A percentile compares a stretch with the other conserved stretches of the same genome.
Evolutionary conservation across 108 stramenopile species (phyloP).

Genomic region (Schizochytrium sp.): DNA sequence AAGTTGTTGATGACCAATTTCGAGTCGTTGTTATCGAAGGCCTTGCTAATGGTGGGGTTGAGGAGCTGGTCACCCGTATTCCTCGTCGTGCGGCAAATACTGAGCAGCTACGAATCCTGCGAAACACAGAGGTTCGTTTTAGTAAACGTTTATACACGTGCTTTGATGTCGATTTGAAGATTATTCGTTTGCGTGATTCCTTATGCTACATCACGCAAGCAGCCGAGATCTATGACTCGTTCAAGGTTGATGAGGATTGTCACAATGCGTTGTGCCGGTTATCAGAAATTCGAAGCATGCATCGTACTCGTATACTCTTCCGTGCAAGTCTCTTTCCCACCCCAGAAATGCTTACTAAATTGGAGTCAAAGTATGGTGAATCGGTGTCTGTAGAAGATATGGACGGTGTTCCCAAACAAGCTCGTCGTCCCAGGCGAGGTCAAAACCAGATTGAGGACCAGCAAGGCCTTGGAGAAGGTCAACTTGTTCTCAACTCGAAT

Average conservation of each 20-base stretch:
- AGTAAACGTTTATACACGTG: constrained; percentile 23
- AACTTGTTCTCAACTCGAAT: too few species aligned
- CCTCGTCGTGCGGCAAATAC: constrained; percentile 15
- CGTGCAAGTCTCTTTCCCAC: constrained; percentile 26
- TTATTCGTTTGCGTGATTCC: constrained; percentile 26
- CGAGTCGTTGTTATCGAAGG: constrained; percentile 43
- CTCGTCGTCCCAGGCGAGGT: background rate
- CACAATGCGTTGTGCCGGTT: background rate
- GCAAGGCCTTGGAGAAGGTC: background rate
- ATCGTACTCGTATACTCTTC: background rate
- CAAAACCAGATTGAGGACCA: constrained; percentile 25
- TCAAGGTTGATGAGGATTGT: constrained; percentile 17
- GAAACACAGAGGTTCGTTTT: background rate
- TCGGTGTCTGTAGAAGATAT: constrained; percentile 45
- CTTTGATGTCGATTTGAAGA: constrained; percentile 41
- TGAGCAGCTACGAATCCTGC: constrained; percentile 26
- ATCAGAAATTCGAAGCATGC: constrained; percentile 9
- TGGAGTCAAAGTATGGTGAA: constrained; percentile 59
- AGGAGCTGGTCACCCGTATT: background rate
- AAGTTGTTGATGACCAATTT: constrained; percentile 50
- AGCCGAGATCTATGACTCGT: constrained; percentile 44
- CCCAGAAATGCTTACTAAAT: constrained; percentile 40
- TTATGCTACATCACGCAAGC: constrained; percentile 51
- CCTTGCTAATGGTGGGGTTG: background rate
- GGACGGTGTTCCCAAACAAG: background rate